Percentiles rank a stretch among this genome's conserved stretches.
These are phyloP conservation scores for Camelina neglecta DNA, from an alignment of 345 rosid species.

Conservation along the genomic window DNA sequence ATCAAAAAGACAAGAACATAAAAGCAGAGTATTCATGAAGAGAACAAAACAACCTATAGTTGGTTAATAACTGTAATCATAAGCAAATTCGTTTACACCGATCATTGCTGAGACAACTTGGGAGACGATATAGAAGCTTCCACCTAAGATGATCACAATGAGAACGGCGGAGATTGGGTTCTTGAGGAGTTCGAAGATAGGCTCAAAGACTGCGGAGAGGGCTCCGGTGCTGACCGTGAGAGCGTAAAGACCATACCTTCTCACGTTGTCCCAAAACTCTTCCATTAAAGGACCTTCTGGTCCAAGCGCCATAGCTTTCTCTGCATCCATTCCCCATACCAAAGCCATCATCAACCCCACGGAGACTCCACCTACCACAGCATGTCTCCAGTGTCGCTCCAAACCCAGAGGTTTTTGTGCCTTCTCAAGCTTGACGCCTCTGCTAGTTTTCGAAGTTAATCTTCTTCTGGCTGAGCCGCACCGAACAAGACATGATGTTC, in stretches of 20 bases:
- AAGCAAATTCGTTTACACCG: conserved; percentile 75
- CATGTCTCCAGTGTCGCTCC: conserved; percentile 48
- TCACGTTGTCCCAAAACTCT: conserved; percentile 98
- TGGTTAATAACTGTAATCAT: conserved; percentile 52
- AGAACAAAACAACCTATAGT: conserved; percentile 17
- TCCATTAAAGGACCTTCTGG: conserved; percentile 92
- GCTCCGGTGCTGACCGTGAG: conserved; percentile 95
- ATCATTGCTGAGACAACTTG: conserved; percentile 88
- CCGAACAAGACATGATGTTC: conserved; percentile 28
- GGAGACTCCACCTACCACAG: conserved; percentile 60
- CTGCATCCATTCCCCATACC: conserved; percentile 57
- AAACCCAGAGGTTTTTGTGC: conserved; percentile 19
- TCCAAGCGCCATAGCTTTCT: conserved; percentile 77
- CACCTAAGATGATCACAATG: conserved; percentile 64
- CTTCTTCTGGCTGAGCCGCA: conserved; percentile 35
- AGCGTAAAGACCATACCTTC: conserved; percentile 93
- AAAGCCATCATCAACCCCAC: conserved; percentile 55
- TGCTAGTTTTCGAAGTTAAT: neutral
- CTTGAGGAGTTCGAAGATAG: conserved; percentile 75
- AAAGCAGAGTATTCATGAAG: conserved; percentile 29
- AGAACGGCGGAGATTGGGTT: conserved; percentile 86
- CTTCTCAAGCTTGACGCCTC: conserved; percentile 26
- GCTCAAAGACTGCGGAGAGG: conserved; percentile 63
- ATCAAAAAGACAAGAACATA: neutral
- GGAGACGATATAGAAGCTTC: conserved; percentile 62